phyloP scores from a whole-genome alignment of 2,329 filamentous ascomycete genomes.

The Colletotrichum sublineola region DNA sequence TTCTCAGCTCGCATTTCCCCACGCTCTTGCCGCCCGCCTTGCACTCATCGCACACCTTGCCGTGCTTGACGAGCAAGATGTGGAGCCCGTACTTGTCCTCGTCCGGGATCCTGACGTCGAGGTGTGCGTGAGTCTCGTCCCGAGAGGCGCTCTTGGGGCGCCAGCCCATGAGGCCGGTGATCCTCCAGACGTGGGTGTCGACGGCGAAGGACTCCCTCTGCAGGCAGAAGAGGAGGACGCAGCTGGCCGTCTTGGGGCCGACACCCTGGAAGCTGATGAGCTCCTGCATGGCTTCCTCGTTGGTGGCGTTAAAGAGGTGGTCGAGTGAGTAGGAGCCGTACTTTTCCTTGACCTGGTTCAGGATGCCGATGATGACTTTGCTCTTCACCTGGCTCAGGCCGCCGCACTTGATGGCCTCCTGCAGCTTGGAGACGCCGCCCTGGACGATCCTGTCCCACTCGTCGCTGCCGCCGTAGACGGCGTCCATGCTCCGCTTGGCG shows the following conservation, averaged over 20 bases:
- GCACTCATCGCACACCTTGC: conserved; percentile 60
- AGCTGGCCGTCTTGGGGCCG: conserved; percentile 67
- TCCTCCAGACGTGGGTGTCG: conserved; percentile 66
- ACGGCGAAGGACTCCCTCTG: conserved; percentile 63
- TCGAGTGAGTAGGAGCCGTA: conserved; percentile 62
- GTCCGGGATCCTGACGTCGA: conserved; percentile 62
- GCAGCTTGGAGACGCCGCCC: conserved; percentile 56
- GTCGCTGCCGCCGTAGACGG: conserved; percentile 58
- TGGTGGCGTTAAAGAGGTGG: conserved; percentile 58
- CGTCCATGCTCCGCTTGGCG: conserved; percentile 66
- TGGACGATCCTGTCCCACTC: conserved; percentile 57
- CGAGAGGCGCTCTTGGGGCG: conserved; percentile 55
- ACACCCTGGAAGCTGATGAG: conserved; percentile 65
- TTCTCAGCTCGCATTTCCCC: conserved; percentile 57
- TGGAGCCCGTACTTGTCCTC: conserved; percentile 65
- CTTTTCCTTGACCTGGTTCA: conserved; percentile 70
- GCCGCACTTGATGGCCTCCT: conserved; percentile 76
- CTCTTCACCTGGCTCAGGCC: conserved; percentile 81
- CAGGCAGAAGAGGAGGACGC: conserved; percentile 66
- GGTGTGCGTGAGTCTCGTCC: conserved; percentile 63
- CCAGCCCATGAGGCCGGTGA: conserved; percentile 64
- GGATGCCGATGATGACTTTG: conserved; percentile 76
- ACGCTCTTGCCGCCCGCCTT: conserved; percentile 57
- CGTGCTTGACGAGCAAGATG: conserved; percentile 63
- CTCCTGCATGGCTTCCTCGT: conserved; percentile 64